Percentiles rank a stretch among this genome's conserved stretches.
phyloP scores from a whole-genome alignment of 2,329 filamentous ascomycete species.

The Fusarium vanettenii region DNA sequence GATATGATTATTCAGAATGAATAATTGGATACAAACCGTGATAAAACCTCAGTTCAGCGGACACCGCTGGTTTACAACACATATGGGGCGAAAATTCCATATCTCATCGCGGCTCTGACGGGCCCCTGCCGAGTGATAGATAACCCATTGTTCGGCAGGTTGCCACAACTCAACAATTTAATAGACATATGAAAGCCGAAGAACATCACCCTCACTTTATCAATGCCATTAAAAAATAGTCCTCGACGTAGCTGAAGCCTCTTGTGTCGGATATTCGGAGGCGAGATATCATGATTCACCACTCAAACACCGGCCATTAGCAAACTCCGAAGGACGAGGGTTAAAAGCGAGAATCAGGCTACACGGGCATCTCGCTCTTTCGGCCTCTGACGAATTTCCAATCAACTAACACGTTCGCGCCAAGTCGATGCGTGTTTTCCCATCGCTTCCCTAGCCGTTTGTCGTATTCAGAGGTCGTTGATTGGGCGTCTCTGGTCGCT shows the following conservation, averaged over 20 bases:
- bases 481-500: background rate
- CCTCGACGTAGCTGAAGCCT: background rate
- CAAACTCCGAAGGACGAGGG: conserved; percentile 4
- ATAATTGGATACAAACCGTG: too few relatives aligned
- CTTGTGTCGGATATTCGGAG: background rate
- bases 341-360: background rate
- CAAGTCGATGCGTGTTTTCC: background rate
- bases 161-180: background rate
- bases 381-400: background rate
- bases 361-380: background rate
- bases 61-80: too few relatives aligned
- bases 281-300: conserved; percentile 2
- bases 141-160: too few relatives aligned
- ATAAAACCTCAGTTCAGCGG: too few relatives aligned
- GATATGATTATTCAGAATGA: background rate
- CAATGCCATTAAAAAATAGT: background rate
- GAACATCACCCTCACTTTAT: background rate
- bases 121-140: too few relatives aligned
- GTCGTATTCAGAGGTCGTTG: conserved; percentile 20
- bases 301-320: background rate
- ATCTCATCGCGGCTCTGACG: too few relatives aligned
- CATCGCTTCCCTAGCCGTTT: background rate
- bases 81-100: too few relatives aligned
- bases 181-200: background rate
- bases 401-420: background rate